These are phyloP conservation scores for Yarrowia galli DNA, from an alignment of 1,139 yeast species.

Conservation along the genomic window DNA sequence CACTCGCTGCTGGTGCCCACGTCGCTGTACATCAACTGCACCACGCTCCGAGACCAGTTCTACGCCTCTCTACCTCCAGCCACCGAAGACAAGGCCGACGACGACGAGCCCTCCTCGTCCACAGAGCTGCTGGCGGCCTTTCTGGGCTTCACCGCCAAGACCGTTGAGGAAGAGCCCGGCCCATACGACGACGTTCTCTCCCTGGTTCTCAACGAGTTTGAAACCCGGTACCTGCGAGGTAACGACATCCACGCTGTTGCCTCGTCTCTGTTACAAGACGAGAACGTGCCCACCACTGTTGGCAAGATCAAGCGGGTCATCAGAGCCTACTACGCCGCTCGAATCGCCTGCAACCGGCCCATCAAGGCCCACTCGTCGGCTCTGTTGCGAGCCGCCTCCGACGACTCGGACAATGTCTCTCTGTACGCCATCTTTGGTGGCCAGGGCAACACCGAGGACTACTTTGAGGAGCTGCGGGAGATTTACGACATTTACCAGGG, in stretches of 20 bases:
- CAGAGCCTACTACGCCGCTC: conserved; percentile 70
- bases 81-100: conserved; percentile 85
- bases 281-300: conserved; percentile 63
- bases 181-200: conserved; percentile 74
- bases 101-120: conserved; percentile 87
- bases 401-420: conserved; percentile 59
- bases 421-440: conserved; percentile 94
- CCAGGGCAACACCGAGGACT: conserved; percentile 98
- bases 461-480: conserved; percentile 94
- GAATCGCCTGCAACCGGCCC: conserved; percentile 59
- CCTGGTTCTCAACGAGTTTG: conserved; percentile 80
- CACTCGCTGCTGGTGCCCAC: conserved; percentile 89
- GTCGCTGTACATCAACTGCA: conserved; percentile 75
- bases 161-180: conserved; percentile 59
- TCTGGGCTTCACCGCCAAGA: conserved; percentile 75
- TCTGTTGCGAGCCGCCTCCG: conserved; percentile 64
- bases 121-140: conserved; percentile 87
- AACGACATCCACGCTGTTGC: conserved; percentile 92
- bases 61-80: conserved; percentile 71
- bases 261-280: conserved; percentile 58
- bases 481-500: conserved; percentile 78
- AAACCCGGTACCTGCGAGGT: conserved; percentile 73
- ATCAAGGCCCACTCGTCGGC: conserved; percentile 68
- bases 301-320: conserved; percentile 76
- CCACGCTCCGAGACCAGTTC: conserved; percentile 89